Evolutionary conservation across 2,329 filamentous ascomycete species (phyloP).

Genomic region (Arthrocladium fulminans): DNA sequence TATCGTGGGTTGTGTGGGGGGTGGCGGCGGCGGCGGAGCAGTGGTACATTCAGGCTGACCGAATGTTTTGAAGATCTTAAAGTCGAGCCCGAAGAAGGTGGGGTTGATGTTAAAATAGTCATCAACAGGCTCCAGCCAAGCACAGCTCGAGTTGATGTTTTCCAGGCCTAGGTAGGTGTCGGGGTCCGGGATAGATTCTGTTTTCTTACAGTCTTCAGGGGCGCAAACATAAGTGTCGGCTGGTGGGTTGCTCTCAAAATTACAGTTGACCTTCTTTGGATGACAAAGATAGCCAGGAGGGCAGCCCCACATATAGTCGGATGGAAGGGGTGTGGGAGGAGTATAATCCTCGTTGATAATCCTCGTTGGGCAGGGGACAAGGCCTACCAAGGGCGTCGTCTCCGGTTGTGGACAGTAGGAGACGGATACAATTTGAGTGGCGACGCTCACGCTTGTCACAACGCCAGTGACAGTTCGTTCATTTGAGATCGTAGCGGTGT

Average conservation of each 20-base stretch:
- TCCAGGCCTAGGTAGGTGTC: conserved; percentile 10
- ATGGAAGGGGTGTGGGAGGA: conserved; percentile 22
- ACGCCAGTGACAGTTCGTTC: background rate
- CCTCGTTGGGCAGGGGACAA: conserved; percentile 25
- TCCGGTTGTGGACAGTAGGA: background rate
- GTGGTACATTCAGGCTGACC: conserved; percentile 18
- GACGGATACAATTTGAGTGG: background rate
- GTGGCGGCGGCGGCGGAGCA: background rate
- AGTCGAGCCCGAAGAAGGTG: conserved; percentile 52
- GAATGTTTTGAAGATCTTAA: conserved; percentile 46
- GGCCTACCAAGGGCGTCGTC: conserved; percentile 9
- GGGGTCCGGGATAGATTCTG: conserved; percentile 23
- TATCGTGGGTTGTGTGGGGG: no score
- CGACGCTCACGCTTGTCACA: background rate
- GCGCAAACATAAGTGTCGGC: conserved; percentile 31
- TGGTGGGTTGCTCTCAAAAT: conserved; percentile 34
- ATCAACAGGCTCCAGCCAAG: conserved; percentile 15
- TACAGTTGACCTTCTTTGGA: conserved; percentile 32
- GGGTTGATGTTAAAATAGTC: conserved; percentile 59
- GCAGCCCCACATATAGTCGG: conserved; percentile 36
- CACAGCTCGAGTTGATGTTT: conserved; percentile 12
- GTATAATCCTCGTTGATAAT: conserved; percentile 28
- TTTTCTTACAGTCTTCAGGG: conserved; percentile 32
- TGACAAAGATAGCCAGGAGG: conserved; percentile 35
- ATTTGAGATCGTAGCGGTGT: background rate